Percentiles rank a stretch among this genome's conserved stretches.
These are phyloP conservation scores for Teunomyces cretensis DNA, from an alignment of 805 yeast species.

Conservation along the genomic window DNA sequence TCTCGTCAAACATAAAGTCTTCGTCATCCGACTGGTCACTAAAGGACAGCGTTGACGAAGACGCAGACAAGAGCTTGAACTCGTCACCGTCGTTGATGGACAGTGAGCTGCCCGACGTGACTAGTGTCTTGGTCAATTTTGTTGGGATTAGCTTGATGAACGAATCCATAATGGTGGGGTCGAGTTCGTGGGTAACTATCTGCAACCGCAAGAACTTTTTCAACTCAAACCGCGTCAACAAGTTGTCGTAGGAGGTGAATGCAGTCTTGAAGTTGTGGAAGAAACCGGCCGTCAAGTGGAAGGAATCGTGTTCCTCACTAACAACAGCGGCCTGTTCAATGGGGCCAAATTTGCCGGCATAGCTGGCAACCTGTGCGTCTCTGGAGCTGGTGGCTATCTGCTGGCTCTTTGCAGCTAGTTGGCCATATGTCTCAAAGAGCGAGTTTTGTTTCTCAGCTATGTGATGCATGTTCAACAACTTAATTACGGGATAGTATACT, in stretches of 20 bases:
- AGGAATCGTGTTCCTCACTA: neutral
- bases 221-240: conserved; percentile 10
- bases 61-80: conserved; percentile 8
- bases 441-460: conserved; percentile 6
- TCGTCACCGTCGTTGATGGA: conserved; percentile 9
- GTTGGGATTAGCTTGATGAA: conserved; percentile 17
- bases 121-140: conserved; percentile 3
- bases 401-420: neutral
- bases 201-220: conserved; percentile 9
- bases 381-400: neutral
- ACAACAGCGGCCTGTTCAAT: neutral
- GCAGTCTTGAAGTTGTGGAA: neutral
- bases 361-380: neutral
- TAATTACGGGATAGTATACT: conserved; percentile 12
- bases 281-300: neutral
- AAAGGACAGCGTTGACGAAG: conserved; percentile 9
- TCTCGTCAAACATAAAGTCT: conserved; percentile 23
- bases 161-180: conserved; percentile 8
- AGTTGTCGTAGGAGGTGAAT: neutral
- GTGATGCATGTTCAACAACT: conserved; percentile 11
- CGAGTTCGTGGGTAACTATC: conserved; percentile 8
- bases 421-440: neutral
- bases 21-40: conserved; percentile 17
- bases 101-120: conserved; percentile 5
- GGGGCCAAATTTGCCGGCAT: neutral